Evolutionary conservation across 1,139 yeast species (phyloP).

Genomic region (Taiozyma sp.): DNA sequence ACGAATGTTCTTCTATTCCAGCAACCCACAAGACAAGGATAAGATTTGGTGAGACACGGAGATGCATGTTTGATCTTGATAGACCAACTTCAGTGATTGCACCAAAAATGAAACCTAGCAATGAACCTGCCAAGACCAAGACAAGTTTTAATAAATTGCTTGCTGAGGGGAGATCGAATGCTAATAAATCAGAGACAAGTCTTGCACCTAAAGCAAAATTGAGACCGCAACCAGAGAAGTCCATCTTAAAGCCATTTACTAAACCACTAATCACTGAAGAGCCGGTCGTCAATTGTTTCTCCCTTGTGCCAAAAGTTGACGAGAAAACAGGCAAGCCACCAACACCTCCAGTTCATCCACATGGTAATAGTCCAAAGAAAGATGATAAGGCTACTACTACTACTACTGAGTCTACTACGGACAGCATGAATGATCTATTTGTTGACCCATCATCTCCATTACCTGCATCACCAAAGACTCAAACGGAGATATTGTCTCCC

Average conservation of each 20-base stretch:
- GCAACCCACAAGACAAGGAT: background rate
- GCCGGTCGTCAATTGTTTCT: background rate
- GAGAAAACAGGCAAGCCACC: background rate
- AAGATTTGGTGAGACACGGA: background rate
- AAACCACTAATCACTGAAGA: background rate
- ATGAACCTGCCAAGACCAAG: background rate
- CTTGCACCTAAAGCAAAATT: background rate
- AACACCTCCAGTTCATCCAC: background rate
- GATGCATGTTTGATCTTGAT: background rate
- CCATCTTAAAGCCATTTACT: background rate
- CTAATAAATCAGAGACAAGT: background rate
- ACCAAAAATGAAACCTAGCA: background rate
- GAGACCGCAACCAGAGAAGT: background rate
- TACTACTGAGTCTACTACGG: background rate
- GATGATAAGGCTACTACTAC: background rate
- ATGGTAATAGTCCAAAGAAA: background rate
- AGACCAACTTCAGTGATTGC: background rate
- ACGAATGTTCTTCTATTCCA: background rate
- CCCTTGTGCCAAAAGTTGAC: background rate
- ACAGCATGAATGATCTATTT: background rate
- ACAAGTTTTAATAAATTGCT: background rate
- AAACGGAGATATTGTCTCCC: background rate
- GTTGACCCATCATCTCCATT: background rate
- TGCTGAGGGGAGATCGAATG: background rate
- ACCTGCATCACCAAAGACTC: background rate